These are phyloP conservation scores for Avena atlantica DNA, from an alignment of 176 grass and related monocot species.

Conservation along the genomic window DNA sequence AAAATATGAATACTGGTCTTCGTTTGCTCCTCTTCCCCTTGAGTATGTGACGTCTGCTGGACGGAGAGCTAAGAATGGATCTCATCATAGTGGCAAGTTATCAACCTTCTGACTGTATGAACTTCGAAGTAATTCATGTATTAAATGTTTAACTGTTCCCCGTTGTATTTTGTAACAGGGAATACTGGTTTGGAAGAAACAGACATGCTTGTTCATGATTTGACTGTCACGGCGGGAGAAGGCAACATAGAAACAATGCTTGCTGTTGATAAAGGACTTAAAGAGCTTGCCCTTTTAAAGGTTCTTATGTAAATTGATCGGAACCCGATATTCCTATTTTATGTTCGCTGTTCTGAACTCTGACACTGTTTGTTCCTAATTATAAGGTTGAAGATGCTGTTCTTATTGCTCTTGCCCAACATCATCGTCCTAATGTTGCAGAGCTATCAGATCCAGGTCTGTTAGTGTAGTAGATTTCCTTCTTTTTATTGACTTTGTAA, in stretches of 20 bases:
- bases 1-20: conserved; percentile 96
- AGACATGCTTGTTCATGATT: conserved; percentile 61
- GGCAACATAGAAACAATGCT: conserved; percentile 97
- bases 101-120: not conserved
- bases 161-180: conserved; percentile 44
- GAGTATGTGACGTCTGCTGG: conserved; percentile 89
- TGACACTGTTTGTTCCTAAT: conserved; percentile 30
- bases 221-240: conserved; percentile 76
- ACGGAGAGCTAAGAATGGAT: conserved; percentile 79
- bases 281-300: conserved; percentile 88
- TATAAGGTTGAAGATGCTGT: conserved; percentile 92
- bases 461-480: conserved; percentile 2
- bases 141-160: conserved; percentile 20
- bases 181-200: conserved; percentile 50
- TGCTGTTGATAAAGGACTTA: conserved; percentile 90
- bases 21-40: conserved; percentile 88
- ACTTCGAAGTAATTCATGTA: not conserved
- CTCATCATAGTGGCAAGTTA: conserved; percentile 50
- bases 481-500: conserved; percentile 21
- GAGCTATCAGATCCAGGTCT: conserved; percentile 62
- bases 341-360: not conserved
- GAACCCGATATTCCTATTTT: not conserved
- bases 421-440: conserved; percentile 64
- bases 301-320: conserved; percentile 44
- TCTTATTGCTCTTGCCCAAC: conserved; percentile 73